phyloP scores from a whole-genome alignment of 176 grass and related monocot species.

The Rhipidocladum racemiflorum region DNA sequence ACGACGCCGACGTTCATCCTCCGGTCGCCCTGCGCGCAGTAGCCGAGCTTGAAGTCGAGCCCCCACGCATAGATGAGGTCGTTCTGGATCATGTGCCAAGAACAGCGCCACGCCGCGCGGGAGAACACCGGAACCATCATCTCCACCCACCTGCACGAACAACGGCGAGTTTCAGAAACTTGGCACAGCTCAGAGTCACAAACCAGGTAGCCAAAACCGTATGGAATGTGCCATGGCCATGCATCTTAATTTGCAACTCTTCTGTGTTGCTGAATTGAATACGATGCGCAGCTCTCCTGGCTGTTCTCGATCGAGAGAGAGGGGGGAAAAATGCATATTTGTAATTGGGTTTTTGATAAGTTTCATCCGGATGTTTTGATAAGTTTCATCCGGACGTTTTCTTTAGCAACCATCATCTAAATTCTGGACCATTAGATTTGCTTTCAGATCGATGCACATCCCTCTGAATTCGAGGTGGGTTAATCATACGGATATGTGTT shows the following conservation, averaged over 20 bases:
- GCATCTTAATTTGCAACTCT: not conserved
- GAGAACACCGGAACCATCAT: conserved; percentile 97
- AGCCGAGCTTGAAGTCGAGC: conserved; percentile 84
- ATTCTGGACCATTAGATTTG: too few species aligned
- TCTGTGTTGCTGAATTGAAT: not conserved
- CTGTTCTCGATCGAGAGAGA: not conserved
- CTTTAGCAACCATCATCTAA: too few species aligned
- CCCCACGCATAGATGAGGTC: conserved; percentile 94
- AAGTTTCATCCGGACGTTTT: too few species aligned
- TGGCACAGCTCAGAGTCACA: not conserved
- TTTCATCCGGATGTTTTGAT: too few species aligned
- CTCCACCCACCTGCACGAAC: conserved; percentile 69
- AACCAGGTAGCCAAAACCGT: not conserved
- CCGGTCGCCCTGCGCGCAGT: conserved; percentile 80
- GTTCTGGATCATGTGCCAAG: conserved; percentile 94
- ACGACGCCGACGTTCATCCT: conserved; percentile 66
- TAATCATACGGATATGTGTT: too few species aligned
- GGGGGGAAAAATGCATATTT: not conserved
- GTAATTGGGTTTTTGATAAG: too few species aligned
- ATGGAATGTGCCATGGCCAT: not conserved
- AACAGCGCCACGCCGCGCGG: conserved; percentile 67
- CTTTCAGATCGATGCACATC: too few species aligned
- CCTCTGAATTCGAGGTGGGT: too few species aligned
- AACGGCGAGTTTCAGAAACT: not conserved
- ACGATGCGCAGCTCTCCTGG: not conserved